phyloP scores from a whole-genome alignment of 164 flowering plant species.

The Platanus orientalis region DNA sequence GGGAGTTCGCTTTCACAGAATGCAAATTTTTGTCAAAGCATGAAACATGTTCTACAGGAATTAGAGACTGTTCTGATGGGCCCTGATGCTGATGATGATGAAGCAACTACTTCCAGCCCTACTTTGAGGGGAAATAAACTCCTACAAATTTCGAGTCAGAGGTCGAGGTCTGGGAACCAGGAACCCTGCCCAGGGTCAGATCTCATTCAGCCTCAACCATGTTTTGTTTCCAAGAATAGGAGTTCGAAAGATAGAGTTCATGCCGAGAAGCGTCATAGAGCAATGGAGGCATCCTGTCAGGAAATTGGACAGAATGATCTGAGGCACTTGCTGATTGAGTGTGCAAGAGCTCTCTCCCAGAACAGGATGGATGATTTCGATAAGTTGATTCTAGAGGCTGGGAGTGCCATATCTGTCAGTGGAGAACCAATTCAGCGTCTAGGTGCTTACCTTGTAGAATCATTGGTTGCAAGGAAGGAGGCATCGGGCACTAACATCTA shows the following conservation, averaged over 20 bases:
- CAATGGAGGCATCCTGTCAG: constrained; percentile 23
- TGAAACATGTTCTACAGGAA: constrained; percentile 43
- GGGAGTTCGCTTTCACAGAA: constrained; percentile 20
- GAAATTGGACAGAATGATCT: constrained; percentile 32
- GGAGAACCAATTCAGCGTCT: constrained; percentile 72
- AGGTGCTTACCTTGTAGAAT: constrained; percentile 69
- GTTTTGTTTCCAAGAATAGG: constrained; percentile 20
- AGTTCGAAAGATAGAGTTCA: constrained; percentile 20
- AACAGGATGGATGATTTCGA: constrained; percentile 44
- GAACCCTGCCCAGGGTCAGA: constrained; percentile 21
- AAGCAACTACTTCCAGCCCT: constrained; percentile 24
- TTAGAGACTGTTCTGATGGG: constrained; percentile 71
- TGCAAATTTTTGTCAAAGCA: constrained; percentile 32
- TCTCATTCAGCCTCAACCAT: constrained; percentile 27
- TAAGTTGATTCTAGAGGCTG: constrained; percentile 37
- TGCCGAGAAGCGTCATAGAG: constrained; percentile 39
- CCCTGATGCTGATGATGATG: constrained; percentile 42
- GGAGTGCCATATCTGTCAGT: constrained; percentile 44
- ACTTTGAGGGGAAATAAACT: constrained; percentile 24
- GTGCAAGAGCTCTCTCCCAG: constrained; percentile 67
- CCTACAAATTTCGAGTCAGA: constrained; percentile 30
- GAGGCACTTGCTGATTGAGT: constrained; percentile 54
- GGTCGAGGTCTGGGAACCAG: constrained; percentile 27
- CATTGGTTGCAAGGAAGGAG: constrained; percentile 51
- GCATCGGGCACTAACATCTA: constrained; percentile 52